Evolutionary conservation across 202 grass and related monocot species (phyloP).

Genomic region (Eragrostis tef): DNA sequence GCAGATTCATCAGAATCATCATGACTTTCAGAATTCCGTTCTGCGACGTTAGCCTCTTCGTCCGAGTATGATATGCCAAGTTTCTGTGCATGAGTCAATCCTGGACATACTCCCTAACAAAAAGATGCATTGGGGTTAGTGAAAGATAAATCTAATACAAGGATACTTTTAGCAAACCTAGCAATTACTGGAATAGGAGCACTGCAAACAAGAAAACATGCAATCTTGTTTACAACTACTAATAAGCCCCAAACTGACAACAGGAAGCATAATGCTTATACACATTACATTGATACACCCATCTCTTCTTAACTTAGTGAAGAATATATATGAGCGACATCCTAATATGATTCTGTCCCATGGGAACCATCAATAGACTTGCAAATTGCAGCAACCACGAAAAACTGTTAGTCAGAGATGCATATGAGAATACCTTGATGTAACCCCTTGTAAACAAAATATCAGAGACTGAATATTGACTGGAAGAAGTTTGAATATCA

Average conservation of each 20-base stretch:
- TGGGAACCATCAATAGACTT: slow-evolving; percentile 9
- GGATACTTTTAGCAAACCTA: slow-evolving; percentile 15
- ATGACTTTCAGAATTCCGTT: slow-evolving; percentile 36
- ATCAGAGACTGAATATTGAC: slow-evolving; percentile 45
- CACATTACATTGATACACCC: not conserved
- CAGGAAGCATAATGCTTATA: slow-evolving; percentile 1
- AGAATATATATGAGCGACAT: not conserved
- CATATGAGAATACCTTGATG: slow-evolving; percentile 69
- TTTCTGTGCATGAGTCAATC: slow-evolving; percentile 85
- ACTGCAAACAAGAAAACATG: slow-evolving; percentile 25
- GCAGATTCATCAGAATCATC: slow-evolving; percentile 35
- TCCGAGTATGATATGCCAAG: slow-evolving; percentile 69
- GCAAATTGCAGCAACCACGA: slow-evolving; percentile 3
- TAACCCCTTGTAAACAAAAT: slow-evolving; percentile 59
- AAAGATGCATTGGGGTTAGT: slow-evolving; percentile 33
- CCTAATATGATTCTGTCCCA: slow-evolving; percentile 25
- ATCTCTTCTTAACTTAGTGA: slow-evolving; percentile 20
- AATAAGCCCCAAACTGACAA: not conserved
- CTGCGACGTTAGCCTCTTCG: slow-evolving; percentile 44
- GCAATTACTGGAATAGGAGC: slow-evolving; percentile 33
- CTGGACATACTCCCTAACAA: slow-evolving; percentile 76
- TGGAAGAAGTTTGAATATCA: slow-evolving; percentile 43
- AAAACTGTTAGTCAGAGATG: slow-evolving; percentile 38
- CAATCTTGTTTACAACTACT: not conserved
- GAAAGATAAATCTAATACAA: slow-evolving; percentile 21